phyloP scores from a whole-genome alignment of 805 yeast genomes.

The Cyberlindnera misumaiensis region DNA sequence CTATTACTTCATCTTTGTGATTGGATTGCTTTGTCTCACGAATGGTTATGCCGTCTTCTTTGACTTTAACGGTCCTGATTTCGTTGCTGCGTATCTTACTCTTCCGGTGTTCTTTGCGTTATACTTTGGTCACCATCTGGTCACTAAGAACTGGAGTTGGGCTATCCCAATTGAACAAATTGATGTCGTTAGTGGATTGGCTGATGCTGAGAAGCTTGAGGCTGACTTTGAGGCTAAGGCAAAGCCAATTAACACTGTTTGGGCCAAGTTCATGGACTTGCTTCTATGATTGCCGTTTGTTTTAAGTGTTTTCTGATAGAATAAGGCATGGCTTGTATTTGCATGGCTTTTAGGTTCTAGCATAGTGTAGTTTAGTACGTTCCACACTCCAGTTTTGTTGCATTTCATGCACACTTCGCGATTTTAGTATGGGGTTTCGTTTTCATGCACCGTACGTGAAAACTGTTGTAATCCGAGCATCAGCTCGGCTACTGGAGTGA shows the following conservation, averaged over 20 bases:
- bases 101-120: constrained; percentile 48
- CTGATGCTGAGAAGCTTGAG: constrained; percentile 42
- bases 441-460: no score
- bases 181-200: constrained; percentile 56
- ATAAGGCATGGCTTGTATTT: no score
- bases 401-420: no score
- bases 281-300: constrained; percentile 12
- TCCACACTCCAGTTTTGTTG: no score
- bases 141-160: constrained; percentile 38
- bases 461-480: no score
- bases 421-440: no score
- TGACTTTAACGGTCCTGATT: constrained; percentile 36
- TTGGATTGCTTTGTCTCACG: constrained; percentile 52
- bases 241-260: constrained; percentile 5
- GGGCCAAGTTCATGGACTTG: constrained; percentile 19
- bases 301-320: no score
- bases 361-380: no score
- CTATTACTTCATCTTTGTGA: constrained; percentile 43
- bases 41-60: constrained; percentile 68
- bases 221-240: constrained; percentile 11
- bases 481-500: no score
- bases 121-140: constrained; percentile 52
- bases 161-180: constrained; percentile 48
- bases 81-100: constrained; percentile 68
- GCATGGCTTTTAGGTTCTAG: no score